Evolutionary conservation across 352 stramenopile genomes (phyloP).

Genomic region (Globisporangium rhizosaccharum): DNA sequence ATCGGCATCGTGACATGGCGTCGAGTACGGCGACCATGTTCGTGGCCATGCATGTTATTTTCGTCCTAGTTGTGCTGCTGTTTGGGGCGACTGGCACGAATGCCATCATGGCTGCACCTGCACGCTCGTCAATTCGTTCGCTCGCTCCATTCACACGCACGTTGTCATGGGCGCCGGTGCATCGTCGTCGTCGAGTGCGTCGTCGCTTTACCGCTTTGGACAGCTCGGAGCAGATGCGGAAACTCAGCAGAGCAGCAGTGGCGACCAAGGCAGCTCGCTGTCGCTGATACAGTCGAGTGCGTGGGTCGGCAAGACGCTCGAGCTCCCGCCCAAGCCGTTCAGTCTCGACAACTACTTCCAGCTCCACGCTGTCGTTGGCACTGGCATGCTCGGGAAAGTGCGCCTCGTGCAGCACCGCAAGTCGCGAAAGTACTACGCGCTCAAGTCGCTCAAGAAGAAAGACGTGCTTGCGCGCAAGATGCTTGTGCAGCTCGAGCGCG

Average conservation of each 20-base stretch:
- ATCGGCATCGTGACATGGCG: too few species aligned
- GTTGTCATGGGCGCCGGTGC: slow-evolving; percentile 9
- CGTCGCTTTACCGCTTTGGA: slow-evolving; percentile 18
- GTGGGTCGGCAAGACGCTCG: slow-evolving; percentile 51
- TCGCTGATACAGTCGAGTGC: background rate
- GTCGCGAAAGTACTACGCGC: slow-evolving; percentile 50
- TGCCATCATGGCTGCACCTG: too few species aligned
- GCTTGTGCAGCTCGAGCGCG: slow-evolving; percentile 43
- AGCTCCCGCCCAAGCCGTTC: slow-evolving; percentile 50
- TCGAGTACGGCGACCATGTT: too few species aligned
- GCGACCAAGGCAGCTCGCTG: background rate
- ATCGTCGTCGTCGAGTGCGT: background rate
- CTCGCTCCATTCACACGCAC: background rate
- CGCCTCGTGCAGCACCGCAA: slow-evolving; percentile 55
- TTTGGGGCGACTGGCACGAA: too few species aligned
- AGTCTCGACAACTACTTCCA: slow-evolving; percentile 54
- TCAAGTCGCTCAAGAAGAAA: slow-evolving; percentile 76
- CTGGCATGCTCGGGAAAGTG: slow-evolving; percentile 69
- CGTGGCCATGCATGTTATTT: too few species aligned
- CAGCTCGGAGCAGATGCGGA: slow-evolving; percentile 1
- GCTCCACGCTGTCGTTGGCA: slow-evolving; percentile 52
- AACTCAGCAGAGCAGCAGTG: background rate
- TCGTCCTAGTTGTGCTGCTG: too few species aligned
- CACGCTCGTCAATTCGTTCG: background rate
- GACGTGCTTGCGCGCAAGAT: slow-evolving; percentile 55